Evolutionary conservation across 2,329 filamentous ascomycete species (phyloP).

Genomic region (Akanthomyces muscarius): DNA sequence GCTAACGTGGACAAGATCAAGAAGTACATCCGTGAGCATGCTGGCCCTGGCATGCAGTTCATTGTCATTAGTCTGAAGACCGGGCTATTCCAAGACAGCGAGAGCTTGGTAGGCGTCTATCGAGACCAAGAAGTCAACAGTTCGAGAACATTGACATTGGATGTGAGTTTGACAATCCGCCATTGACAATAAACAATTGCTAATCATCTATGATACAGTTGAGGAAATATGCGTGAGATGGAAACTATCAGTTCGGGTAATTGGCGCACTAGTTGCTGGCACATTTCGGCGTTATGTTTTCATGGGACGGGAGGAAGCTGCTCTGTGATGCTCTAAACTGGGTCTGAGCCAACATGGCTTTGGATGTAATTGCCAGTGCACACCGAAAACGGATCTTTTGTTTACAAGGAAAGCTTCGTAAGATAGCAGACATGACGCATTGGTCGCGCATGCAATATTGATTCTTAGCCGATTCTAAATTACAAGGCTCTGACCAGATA

Average conservation of each 20-base stretch:
- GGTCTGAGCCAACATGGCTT: not conserved
- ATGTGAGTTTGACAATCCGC: slow-evolving; percentile 62
- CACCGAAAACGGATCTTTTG: not conserved
- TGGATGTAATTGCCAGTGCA: not conserved
- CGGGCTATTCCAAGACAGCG: slow-evolving; percentile 91
- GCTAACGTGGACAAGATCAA: slow-evolving; percentile 95
- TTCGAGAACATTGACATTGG: slow-evolving; percentile 84
- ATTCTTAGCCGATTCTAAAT: not conserved
- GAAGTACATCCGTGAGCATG: slow-evolving; percentile 92
- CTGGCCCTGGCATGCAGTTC: slow-evolving; percentile 96
- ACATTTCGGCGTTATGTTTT: slow-evolving; percentile 7
- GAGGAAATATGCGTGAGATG: slow-evolving; percentile 31
- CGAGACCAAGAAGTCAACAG: slow-evolving; percentile 92
- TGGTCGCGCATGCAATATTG: not conserved
- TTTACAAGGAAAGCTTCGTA: not conserved
- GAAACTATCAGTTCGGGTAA: not conserved
- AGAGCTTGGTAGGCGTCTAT: slow-evolving; percentile 93
- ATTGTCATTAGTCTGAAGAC: slow-evolving; percentile 97
- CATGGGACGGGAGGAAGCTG: not conserved
- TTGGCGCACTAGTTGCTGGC: not conserved
- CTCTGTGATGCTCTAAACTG: not conserved
- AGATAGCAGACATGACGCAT: too few relatives aligned
- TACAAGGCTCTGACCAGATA: not conserved
- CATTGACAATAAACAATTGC: slow-evolving; percentile 9
- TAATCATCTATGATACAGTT: slow-evolving; percentile 26